Evolutionary conservation across 2,329 filamentous ascomycete species (phyloP), one percentile per base, ranked within the genome.

Genomic region (Stachybotrys elegans): DNA sequence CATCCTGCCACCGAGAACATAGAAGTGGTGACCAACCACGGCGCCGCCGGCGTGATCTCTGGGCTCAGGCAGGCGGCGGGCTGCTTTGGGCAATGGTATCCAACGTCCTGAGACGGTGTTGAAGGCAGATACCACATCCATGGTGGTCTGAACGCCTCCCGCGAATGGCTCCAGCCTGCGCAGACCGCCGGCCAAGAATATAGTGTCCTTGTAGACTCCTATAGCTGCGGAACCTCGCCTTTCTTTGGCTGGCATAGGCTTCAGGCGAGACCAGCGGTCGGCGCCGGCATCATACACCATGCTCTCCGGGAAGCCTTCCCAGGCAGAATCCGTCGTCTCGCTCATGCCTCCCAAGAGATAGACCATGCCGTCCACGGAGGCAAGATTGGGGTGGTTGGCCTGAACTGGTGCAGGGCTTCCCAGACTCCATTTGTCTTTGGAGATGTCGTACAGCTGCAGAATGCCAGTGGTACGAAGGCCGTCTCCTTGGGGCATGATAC

Each of bases 141-240:
- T 52, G 1, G 55, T 54, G 12, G 53, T 57, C 42, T 61, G 60
- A 11, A 47, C 48, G 21, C 44, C 21, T 5, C 22, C 38, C 6
- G 12, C 48, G 4, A 22, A 45, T 0, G 45, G 45, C 1, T 47
- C 42, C 4, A 66, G 48, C 0, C 49, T 48, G 2, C 54, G 54
- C 50, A 68, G 54, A 0, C 69, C 68, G 4, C 68, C 67, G 2
- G 63, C 67, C 2, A 71, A 52, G 40, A 62, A 65, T 5, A 71
- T 57, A 1, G 45, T 58, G 4, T 51, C 44, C 2, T 51, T 55
- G 6, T 56, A 43, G 1, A 67, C 59, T 2, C 58, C 60, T 0
- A 68, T 43, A 0, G 58, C 55, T 0, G 67, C 59, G 41, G 60
- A 63, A 0, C 66, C 69, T 14, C 54, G 48, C 35, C 55, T 51